Evolutionary conservation across 2,329 filamentous ascomycete species (phyloP), one percentile per base, ranked within the genome.

Genomic region (Penicillium italicum): DNA sequence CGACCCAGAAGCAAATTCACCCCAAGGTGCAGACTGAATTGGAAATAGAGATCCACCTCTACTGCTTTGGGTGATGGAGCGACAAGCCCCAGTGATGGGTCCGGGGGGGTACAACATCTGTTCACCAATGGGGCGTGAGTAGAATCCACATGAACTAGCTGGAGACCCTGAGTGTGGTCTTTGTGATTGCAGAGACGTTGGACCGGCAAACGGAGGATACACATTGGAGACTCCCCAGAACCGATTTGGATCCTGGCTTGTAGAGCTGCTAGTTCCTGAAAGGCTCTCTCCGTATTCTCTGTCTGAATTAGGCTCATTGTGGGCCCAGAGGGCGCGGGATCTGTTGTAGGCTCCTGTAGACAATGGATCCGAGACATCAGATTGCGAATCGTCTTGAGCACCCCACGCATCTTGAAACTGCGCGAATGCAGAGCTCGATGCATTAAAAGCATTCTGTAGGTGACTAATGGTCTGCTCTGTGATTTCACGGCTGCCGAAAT

Each of bases 361-460:
- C 50, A 77, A 58, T 20, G 69, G 67, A 40, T 79, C 77, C 11
- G 73, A 77, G 49, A 75, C 71, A 38, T 79, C 77, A 33, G 76
- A 77, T 36, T 71, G 73, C 16, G 72, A 69, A 62, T 80, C 76
- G 18, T 78, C 76, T 48, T 74, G 74, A 7, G 54, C 53, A 45
- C 59, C 69, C 79, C 79, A 81, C 37, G 69, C 62, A 44, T 78
- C 76, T 41, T 73, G 73, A 36, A 72, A 69, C 40, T 73, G 69
- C 46, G 72, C 71, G 47, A 74, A 76, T 6, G 72, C 62, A 22
- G 76, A 76, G 58, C 75, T 76, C 6, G 79, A 78, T 26, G 78
- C 74, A 61, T 82, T 80, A 67, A 82, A 81, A n/a, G 72, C 77
- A 66, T 73, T 78, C 63, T 82, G 80, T 22, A 81, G 64, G 61